phyloP scores from a whole-genome alignment of 768 basidiomycete genomes.

The Mycena rebaudengoi region DNA sequence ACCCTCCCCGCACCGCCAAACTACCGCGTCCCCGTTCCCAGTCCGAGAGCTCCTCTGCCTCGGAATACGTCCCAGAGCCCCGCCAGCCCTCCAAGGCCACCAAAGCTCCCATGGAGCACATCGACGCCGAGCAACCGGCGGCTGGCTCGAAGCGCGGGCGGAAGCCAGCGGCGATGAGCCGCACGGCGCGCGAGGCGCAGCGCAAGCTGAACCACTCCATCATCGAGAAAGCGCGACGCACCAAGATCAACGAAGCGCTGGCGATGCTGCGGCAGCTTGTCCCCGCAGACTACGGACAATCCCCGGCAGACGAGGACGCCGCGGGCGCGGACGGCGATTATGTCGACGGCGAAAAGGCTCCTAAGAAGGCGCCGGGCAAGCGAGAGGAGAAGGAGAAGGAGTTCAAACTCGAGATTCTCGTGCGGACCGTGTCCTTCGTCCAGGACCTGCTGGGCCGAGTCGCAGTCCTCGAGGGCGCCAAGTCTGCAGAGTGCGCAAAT shows the following conservation, averaged over 20 bases:
- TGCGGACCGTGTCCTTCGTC: constrained; percentile 82
- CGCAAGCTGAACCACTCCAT: constrained; percentile 94
- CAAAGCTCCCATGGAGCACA: constrained; percentile 36
- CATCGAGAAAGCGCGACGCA: constrained; percentile 92
- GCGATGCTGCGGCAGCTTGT: constrained; percentile 81
- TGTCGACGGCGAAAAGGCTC: constrained; percentile 29
- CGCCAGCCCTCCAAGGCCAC: constrained; percentile 26
- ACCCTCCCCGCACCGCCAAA: constrained; percentile 23
- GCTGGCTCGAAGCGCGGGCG: constrained; percentile 69
- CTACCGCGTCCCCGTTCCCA: constrained; percentile 34
- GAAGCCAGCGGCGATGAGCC: constrained; percentile 76
- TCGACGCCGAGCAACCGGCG: constrained; percentile 21
- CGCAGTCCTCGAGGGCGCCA: constrained; percentile 42
- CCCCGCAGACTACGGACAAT: constrained; percentile 60
- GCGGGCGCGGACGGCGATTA: constrained; percentile 46
- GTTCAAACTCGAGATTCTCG: constrained; percentile 92
- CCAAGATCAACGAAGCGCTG: constrained; percentile 95
- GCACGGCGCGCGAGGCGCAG: constrained; percentile 83
- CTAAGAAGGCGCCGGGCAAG: constrained; percentile 50
- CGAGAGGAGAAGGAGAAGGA: constrained; percentile 77
- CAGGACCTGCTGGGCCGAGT: constrained; percentile 72
- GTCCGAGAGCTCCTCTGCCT: constrained; percentile 63
- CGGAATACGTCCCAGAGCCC: constrained; percentile 50
- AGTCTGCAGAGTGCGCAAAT: constrained; percentile 32
- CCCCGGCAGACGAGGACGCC: constrained; percentile 45